These are phyloP conservation scores for Apodospora peruviana DNA, from an alignment of 495 filamentous ascomycete species.

Conservation along the genomic window DNA sequence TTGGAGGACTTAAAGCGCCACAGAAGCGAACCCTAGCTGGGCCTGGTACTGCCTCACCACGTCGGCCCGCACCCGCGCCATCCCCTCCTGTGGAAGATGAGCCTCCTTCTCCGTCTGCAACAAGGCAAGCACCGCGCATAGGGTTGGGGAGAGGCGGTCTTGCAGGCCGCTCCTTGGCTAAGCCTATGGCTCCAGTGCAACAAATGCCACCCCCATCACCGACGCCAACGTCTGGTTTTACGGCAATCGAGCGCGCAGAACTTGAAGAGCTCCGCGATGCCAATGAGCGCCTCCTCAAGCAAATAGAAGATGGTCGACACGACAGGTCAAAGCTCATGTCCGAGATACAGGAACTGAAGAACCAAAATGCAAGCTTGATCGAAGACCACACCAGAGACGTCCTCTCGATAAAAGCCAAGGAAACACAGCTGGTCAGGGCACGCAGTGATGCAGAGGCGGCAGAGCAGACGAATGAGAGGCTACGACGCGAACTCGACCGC, in stretches of 20 bases:
- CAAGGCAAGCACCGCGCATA: slow-evolving; percentile 48
- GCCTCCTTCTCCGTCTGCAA: slow-evolving; percentile 40
- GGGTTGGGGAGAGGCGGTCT: slow-evolving; percentile 73
- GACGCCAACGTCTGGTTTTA: slow-evolving; percentile 51
- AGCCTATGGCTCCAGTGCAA: slow-evolving; percentile 48
- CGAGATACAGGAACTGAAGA: slow-evolving; percentile 81
- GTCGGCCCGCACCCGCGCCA: slow-evolving; percentile 53
- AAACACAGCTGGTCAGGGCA: slow-evolving; percentile 91
- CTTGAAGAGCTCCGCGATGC: slow-evolving; percentile 81
- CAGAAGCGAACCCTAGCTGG: slow-evolving; percentile 55
- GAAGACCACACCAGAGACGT: slow-evolving; percentile 97
- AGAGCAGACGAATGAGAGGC: slow-evolving; percentile 73
- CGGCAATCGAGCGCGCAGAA: slow-evolving; percentile 76
- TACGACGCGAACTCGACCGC: slow-evolving; percentile 84
- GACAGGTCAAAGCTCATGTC: slow-evolving; percentile 69
- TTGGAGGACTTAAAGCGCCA: slow-evolving; percentile 65
- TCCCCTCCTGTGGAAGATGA: slow-evolving; percentile 49
- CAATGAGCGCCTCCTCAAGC: slow-evolving; percentile 67
- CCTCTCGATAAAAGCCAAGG: slow-evolving; percentile 94
- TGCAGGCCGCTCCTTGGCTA: slow-evolving; percentile 80
- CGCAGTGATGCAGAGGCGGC: slow-evolving; percentile 84
- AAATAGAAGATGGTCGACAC: slow-evolving; percentile 67
- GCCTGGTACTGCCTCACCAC: slow-evolving; percentile 57
- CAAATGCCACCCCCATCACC: slow-evolving; percentile 39
- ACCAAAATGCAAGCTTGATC: slow-evolving; percentile 92